Base-by-base conservation (phyloP, 2,329 filamentous ascomycete species). In the Aspergillus uvarum region DNA sequence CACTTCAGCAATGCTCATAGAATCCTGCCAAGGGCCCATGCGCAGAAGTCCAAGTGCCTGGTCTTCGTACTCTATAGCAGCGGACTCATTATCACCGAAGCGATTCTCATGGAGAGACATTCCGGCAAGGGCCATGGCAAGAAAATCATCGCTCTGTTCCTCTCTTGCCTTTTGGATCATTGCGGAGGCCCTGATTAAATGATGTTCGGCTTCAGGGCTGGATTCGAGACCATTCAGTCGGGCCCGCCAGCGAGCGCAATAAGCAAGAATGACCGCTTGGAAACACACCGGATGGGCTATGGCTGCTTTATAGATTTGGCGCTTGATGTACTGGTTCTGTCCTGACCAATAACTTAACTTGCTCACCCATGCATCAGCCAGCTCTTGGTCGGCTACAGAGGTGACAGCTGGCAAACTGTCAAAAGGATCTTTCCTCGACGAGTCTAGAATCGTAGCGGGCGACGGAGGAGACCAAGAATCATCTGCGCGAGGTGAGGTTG, bases 321-420 rank as follows among this genome's bases (percentile, higher is more conserved):
- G 67, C 59, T 78, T 79, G 24, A 78, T 63, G 38, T 74, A 66
- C 26, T 63, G 56, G 56, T 78, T 78, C 57, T 76, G 73, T 1
- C 77, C 76, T 8, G 77, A 78, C 76, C 76, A 79, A 58, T 78
- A 78, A 0, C 69, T 68, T 51, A 78, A 65, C 49, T 71, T 74
- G 51, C 65, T 71, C 2, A 66, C 70, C 75, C 75, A 79, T 49
- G 68, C 71, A 49, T 77, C 72, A 3, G 68, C 65, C 47, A 78
- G 64, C 44, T 74, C 70, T 47, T 72, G 61, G 29, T 74, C 72
- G n/a, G 70, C 68, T 5, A 55, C 63, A 16, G 66, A 64, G 3
- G 66, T 63, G 10, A 59, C 52, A 14, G 71, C 64, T 2, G 73
- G 70, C 8, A 76, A 62, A 42, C 67, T 70, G 32, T 70, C 60